Evolutionary conservation across 129 eudicot genomes (phyloP), one percentile per base, ranked within the genome.

Genomic region (Centella asiatica): DNA sequence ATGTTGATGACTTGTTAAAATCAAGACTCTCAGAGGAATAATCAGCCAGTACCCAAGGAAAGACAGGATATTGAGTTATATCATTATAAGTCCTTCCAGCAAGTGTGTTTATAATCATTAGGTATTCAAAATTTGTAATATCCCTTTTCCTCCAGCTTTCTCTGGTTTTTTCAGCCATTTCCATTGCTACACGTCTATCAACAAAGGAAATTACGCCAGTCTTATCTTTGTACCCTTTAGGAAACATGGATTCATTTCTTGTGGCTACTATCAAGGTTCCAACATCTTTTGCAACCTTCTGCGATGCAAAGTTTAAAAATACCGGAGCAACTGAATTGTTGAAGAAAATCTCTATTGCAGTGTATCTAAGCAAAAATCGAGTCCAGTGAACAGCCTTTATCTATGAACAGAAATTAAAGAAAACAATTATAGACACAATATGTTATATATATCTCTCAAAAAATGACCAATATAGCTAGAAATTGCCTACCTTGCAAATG

Each of bases 71-170:
- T 68, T 88, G 99, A 49, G 99, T 93, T 51, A 93, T 70, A 77
- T 93, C 99, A 78, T 93, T 93, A 72, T 93, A 93, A 19, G 99
- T 88, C 64, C 99, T 77, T 61, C 99, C 96, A 4, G 99, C 77
- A 66, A 93, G 96, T 17, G 99, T 88, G 63, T 93, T 93, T 6
- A 93, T 85, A 66, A 73, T 74, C 96, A 93, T 93, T 52, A 93
- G 72, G 68, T 93, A 93, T 70, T 93, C 96, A 73, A 93, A 93
- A 73, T 93, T 93, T 34, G 96, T 84, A 19, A 93, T 93, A 54
- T 93, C 99, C 68, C 99, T 81, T 78, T 95, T 88, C 78, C 87
- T 85, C 99, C 99, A 93, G 40, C 99, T 78, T 77, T 93, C 99
- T 78, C 80, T 82, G 42, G 84, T 90, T 69, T 75, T 80, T 85